Evolutionary conservation across 768 basidiomycete genomes (phyloP).

Genomic region (Termitomyces sp.): DNA sequence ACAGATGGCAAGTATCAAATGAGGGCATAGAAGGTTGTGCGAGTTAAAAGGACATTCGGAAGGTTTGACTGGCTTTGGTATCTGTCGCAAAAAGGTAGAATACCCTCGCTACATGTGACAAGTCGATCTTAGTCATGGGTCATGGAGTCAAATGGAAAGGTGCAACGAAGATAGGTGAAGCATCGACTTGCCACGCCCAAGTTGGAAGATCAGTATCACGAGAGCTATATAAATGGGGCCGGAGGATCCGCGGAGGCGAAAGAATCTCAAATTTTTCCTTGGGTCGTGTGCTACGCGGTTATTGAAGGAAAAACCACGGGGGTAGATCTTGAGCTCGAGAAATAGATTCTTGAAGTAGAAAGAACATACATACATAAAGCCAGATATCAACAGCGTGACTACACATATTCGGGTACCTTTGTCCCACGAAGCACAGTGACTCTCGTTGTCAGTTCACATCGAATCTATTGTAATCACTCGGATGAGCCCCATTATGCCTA

Average conservation of each 20-base stretch:
- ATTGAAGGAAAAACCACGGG: background rate
- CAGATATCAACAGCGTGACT: background rate
- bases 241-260: background rate
- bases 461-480: background rate
- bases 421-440: background rate
- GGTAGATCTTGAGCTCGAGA: background rate
- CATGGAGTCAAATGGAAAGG: background rate
- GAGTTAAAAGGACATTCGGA: background rate
- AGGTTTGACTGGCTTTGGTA: background rate
- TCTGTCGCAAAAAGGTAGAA: background rate
- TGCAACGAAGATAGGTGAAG: background rate
- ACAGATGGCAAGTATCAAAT: background rate
- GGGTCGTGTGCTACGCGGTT: background rate
- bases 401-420: background rate
- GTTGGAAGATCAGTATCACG: background rate
- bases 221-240: background rate
- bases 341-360: background rate
- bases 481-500: background rate
- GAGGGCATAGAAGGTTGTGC: background rate
- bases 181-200: background rate
- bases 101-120: background rate
- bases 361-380: background rate
- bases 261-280: background rate
- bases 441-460: background rate
- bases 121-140: background rate